These are phyloP conservation scores for Pouteria campechiana DNA, from an alignment of 179 eudicot species.

Conservation along the genomic window DNA sequence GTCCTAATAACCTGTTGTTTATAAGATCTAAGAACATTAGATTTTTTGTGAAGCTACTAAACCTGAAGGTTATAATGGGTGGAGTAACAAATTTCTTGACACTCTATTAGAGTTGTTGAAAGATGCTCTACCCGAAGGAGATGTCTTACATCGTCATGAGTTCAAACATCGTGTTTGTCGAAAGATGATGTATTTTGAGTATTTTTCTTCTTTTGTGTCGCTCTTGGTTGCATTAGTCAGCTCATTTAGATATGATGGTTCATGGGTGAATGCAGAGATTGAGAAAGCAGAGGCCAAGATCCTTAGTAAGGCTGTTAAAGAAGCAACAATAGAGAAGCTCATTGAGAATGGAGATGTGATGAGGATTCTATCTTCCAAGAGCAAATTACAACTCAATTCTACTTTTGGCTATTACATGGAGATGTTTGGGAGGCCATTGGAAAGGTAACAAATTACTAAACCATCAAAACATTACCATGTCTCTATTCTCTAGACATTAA, in stretches of 20 bases:
- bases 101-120: no score
- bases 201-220: conserved; percentile 22
- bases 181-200: no score
- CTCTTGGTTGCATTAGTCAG: conserved; percentile 71
- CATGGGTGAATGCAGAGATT: conserved; percentile 34
- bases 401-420: conserved; percentile 53
- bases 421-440: no score
- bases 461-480: no score
- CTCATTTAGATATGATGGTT: conserved; percentile 79
- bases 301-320: conserved; percentile 31
- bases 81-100: no score
- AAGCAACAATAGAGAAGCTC: conserved; percentile 11
- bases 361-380: conserved; percentile 64
- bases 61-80: no score
- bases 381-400: conserved; percentile 57
- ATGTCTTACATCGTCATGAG: no score
- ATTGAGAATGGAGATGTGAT: conserved; percentile 52
- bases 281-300: conserved; percentile 68
- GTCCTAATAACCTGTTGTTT: background rate
- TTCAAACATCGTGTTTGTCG: no score
- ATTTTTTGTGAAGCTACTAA: no score
- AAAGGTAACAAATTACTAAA: no score
- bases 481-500: no score
- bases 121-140: no score
- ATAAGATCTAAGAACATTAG: background rate